Evolutionary conservation across 495 filamentous ascomycete species (phyloP).

Genomic region (Amphirosellinia nigrospora): DNA sequence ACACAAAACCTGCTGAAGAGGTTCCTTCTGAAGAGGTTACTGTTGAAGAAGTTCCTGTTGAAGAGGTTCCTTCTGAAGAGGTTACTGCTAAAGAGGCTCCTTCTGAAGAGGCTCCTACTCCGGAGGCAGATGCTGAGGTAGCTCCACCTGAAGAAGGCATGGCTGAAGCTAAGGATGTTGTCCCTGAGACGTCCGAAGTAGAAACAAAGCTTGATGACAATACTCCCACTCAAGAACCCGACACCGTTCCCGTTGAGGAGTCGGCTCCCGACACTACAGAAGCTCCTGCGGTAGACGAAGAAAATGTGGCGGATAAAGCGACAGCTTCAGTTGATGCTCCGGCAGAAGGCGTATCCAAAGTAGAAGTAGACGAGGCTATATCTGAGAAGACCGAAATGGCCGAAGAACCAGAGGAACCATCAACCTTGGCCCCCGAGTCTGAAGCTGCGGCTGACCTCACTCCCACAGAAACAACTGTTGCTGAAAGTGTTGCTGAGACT

Average conservation of each 20-base stretch:
- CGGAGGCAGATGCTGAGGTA: background rate
- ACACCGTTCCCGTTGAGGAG: constrained; percentile 11
- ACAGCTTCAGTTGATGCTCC: background rate
- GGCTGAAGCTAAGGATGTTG: background rate
- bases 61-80: background rate
- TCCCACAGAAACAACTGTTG: constrained; percentile 18
- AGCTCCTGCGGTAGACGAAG: constrained; percentile 3
- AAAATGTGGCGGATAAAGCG: background rate
- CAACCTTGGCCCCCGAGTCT: constrained; percentile 1
- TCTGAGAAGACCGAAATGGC: background rate
- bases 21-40: background rate
- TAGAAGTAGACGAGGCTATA: constrained; percentile 1
- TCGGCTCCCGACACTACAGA: constrained; percentile 9
- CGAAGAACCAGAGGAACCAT: background rate
- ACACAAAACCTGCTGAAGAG: background rate
- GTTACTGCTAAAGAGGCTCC: background rate
- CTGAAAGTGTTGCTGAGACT: background rate
- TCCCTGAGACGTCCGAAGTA: background rate
- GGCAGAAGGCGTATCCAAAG: background rate
- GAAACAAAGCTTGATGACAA: background rate
- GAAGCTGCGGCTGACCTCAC: background rate
- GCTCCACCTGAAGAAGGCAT: background rate
- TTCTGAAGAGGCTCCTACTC: background rate
- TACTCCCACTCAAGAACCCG: background rate
- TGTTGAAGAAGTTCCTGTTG: background rate